Base-by-base conservation (phyloP, 352 stramenopile genomes). In the Phytopythium litorale region DNA sequence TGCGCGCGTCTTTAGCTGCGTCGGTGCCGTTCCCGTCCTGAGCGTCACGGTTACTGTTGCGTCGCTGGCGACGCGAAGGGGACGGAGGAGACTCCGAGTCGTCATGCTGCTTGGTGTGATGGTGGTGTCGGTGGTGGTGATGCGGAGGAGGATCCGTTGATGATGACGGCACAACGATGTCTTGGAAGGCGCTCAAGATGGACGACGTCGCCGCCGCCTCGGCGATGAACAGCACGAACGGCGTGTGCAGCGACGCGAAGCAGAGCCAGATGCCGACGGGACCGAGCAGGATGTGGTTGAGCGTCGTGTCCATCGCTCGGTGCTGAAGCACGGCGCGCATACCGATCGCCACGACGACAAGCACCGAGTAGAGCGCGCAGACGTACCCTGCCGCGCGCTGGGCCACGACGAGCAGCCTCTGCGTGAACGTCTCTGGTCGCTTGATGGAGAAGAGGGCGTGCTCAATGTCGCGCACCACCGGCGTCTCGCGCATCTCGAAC, bases 401-500 rank as follows among this genome's bases (percentile, higher is more conserved):
- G 40, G 84, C 83, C 32, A 78, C 78, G 7, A 72, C 65, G 52
- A 91, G 81, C 4, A 93, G 73, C 61, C 89, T 94, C 54, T 94
- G 83, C 11, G 85, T 91, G n/a, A 75, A 85, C 12, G 87, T 94
- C 33, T 72, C 53, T 0, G 87, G 87, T 0, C 87, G 75, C 11
- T 78, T 76, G 58, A 94, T 92, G 5, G 75, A 72, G 65, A 89
- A 91, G 43, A 96, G 76, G 19, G 85, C 81, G 60, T 94, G 75
- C 54, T 91, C 70, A 53, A 96, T 87, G 62, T 96, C 85, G 16
- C 81, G 68, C 21, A 92, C 63, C 35, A 93, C 82, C 0, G 87
- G 87, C 21, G 87, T 96, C 76, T 96, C 85, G 61, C 81, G 67
- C 84, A 96, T 90, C 51, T 84, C 72, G 49, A 92, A 94, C n/a